phyloP scores from a whole-genome alignment of 306 rosid species.

The Vigna unguiculata region DNA sequence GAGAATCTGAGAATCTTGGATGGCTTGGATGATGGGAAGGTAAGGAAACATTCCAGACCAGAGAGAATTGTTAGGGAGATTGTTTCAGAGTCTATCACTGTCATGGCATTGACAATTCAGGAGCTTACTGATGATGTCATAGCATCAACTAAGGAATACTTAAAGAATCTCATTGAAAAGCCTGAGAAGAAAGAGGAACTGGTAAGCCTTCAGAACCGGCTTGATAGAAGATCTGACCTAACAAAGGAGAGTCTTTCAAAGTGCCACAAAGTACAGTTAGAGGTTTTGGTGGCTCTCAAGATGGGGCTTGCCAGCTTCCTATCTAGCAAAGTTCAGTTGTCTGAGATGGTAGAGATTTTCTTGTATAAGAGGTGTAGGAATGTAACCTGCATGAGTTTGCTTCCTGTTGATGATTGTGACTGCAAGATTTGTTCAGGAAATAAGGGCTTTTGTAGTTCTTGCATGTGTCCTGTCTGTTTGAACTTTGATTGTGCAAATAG shows the following conservation, averaged over 20 bases:
- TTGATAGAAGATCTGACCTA: conserved; percentile 84
- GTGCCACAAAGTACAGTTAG: conserved; percentile 76
- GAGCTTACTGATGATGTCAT: conserved; percentile 77
- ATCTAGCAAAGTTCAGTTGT: conserved; percentile 56
- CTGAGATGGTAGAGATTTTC: conserved; percentile 88
- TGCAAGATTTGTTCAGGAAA: conserved; percentile 88
- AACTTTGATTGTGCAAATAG: conserved; percentile 93
- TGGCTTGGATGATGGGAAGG: conserved; percentile 66
- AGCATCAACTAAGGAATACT: conserved; percentile 61
- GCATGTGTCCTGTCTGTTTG: conserved; percentile 97
- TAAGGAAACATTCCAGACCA: conserved; percentile 61
- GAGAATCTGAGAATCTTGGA: conserved; percentile 74
- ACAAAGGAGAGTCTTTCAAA: conserved; percentile 77
- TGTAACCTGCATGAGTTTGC: conserved; percentile 69
- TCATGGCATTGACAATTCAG: conserved; percentile 65
- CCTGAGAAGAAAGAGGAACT: conserved; percentile 85
- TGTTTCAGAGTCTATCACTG: conserved; percentile 66
- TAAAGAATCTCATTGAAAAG: conserved; percentile 70
- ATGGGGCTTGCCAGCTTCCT: conserved; percentile 80
- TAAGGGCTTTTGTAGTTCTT: conserved; percentile 89
- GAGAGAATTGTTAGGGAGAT: conserved; percentile 75
- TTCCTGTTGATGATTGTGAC: conserved; percentile 98
- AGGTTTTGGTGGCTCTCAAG: conserved; percentile 76
- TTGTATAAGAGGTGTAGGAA: conserved; percentile 80
- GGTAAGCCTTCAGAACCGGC: conserved; percentile 65